Evolutionary conservation across 495 filamentous ascomycete species (phyloP).

Genomic region (Thozetella sp.): DNA sequence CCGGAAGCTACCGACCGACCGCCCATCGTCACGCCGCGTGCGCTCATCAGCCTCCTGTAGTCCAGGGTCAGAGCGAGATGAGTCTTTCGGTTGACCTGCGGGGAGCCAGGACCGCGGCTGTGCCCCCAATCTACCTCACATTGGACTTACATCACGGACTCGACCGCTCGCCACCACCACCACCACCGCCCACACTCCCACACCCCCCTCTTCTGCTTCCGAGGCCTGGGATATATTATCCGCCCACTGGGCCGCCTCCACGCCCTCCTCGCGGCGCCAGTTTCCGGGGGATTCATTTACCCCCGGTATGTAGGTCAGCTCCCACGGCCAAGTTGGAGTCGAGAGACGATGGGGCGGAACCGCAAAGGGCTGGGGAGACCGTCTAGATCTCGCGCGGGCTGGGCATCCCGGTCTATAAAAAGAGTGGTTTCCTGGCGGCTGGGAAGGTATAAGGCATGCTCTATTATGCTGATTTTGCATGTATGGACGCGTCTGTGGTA

Average conservation of each 20-base stretch:
- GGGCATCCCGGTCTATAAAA: conserved; percentile 1
- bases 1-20: too few relatives aligned
- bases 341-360: too few relatives aligned
- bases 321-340: too few relatives aligned
- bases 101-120: neutral
- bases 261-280: conserved; percentile 15
- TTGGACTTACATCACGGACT: neutral
- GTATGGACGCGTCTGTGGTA: neutral
- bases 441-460: conserved; percentile 8
- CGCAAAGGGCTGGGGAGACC: neutral
- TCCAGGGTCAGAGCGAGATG: neutral
- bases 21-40: too few relatives aligned
- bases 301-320: conserved; percentile 11
- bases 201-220: neutral
- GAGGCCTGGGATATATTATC: conserved; percentile 15
- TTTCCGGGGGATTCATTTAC: conserved; percentile 22
- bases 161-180: neutral
- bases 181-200: too few relatives aligned
- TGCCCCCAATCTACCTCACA: neutral
- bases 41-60: neutral
- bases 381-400: conserved; percentile 1
- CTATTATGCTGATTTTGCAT: neutral
- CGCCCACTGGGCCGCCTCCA: conserved; percentile 22
- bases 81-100: neutral
- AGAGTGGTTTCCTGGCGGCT: conserved; percentile 20